Percentiles rank a stretch among this genome's conserved stretches.
Conservation (phyloP, 1,139 yeast species). For the Yamadazyma friedrichii region DNA sequence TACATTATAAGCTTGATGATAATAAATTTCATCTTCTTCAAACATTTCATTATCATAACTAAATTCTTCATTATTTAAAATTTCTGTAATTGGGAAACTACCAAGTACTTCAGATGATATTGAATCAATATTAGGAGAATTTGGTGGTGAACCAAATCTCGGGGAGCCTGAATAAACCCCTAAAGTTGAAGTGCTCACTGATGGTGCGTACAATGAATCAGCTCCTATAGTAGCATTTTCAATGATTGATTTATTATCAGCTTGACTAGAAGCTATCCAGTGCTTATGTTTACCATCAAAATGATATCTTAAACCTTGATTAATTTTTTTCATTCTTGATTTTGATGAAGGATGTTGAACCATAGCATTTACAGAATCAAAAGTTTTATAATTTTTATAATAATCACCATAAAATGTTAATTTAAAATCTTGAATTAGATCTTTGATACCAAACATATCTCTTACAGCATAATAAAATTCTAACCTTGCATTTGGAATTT, state of each 20-base stretch:
- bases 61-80: constrained; percentile 25
- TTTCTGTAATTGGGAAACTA: constrained; percentile 25
- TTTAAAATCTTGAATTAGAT: constrained; percentile 73
- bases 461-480: constrained; percentile 60
- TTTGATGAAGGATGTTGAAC: constrained; percentile 67
- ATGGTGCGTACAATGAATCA: constrained; percentile 26
- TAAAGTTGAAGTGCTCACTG: constrained; percentile 33
- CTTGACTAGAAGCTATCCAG: constrained; percentile 61
- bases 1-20: constrained; percentile 32
- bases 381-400: constrained; percentile 74
- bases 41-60: constrained; percentile 35
- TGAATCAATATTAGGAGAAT: constrained; percentile 23
- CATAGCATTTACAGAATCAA: constrained; percentile 75
- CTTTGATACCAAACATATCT: constrained; percentile 76
- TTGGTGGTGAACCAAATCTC: constrained; percentile 21
- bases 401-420: constrained; percentile 70
- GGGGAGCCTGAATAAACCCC: constrained; percentile 34
- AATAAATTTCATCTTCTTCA: constrained; percentile 42
- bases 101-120: constrained; percentile 7
- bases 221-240: constrained; percentile 17
- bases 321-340: constrained; percentile 69
- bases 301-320: constrained; percentile 80
- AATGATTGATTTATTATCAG: constrained; percentile 18
- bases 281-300: constrained; percentile 78
- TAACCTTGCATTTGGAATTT: constrained; percentile 68